Base-by-base conservation (phyloP, 106 monocot species). In the Dioscorea dumetorum region DNA sequence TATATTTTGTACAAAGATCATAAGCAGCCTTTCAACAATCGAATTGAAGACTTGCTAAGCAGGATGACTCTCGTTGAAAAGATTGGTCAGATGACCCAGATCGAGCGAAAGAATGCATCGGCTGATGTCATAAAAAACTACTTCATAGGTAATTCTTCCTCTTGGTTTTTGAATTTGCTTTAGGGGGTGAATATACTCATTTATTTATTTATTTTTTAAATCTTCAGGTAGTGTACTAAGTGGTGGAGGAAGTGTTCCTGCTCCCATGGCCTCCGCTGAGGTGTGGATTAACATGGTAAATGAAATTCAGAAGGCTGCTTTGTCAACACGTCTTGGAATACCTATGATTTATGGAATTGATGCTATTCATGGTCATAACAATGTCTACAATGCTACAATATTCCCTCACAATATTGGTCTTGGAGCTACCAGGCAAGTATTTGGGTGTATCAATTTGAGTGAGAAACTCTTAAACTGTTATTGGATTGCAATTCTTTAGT, bases 371-470 rank as follows among this genome's bases (percentile, higher is more conserved):
- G 82, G 82, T 0, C 73, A 82, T 49, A 77, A 77, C 33, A 82
- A 67, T 21, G 82, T 77, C 41, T 82, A 77, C 64, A 73, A 77
- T 16, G 83, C 83, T 22, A 83, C 83, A 2, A 83, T 83, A 22
- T 83, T 83, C 51, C 83, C 83, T 35, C 83, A 83, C 57, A 83
- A 83, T 59, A 62, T 78, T 22, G 83, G 78, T 17, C 83, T 83
- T 67, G 83, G 83, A 49, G 83, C 71, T 33, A 78, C 83, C 20
- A 78, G 83, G 83, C 59, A 70, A 41, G 69, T 66, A 35, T 13
- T 60, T 10, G 23, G 23, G 13, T 5, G 13, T 56, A 2, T 0
- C n/a, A 56, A 18, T 56, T 19, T 41, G 41, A 41, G 41, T 41
- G 0, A 41, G 10, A 41, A 41, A 41, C 41, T 10, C 41, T 41